phyloP scores from a whole-genome alignment of 2,329 filamentous ascomycete species.

The Pestalotiopsis sp. region DNA sequence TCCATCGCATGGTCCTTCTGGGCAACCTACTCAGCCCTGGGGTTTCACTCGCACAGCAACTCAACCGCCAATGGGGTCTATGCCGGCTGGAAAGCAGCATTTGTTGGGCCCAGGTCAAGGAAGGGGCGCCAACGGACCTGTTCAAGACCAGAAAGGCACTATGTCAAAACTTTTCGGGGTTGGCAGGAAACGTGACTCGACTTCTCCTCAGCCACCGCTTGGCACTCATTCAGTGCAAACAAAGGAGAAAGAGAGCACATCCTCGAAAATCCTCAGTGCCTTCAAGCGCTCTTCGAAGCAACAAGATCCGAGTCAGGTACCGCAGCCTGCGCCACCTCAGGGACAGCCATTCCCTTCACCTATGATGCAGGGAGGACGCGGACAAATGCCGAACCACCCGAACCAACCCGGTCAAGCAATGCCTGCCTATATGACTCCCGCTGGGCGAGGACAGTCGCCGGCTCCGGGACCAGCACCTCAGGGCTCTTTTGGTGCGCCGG shows the following conservation, averaged over 20 bases:
- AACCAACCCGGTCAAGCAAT: constrained; percentile 10
- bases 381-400: not conserved
- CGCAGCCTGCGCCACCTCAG: constrained; percentile 8
- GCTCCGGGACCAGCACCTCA: constrained; percentile 8
- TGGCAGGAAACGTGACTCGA: constrained; percentile 9
- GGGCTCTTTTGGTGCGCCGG: constrained; percentile 17
- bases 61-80: not conserved
- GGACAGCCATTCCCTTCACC: constrained; percentile 18
- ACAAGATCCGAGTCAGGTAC: constrained; percentile 16
- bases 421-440: constrained; percentile 1
- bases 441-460: not conserved
- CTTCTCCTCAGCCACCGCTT: constrained; percentile 5
- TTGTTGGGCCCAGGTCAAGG: constrained; percentile 6
- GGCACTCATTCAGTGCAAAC: constrained; percentile 18
- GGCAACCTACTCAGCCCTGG: constrained; percentile 3
- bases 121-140: not conserved
- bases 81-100: constrained; percentile 10
- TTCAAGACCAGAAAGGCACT: constrained; percentile 14
- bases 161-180: constrained; percentile 28
- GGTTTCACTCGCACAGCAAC: constrained; percentile 11
- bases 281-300: constrained; percentile 30
- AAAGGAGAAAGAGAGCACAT: constrained; percentile 29
- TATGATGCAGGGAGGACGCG: constrained; percentile 10
- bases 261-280: constrained; percentile 30
- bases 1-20: constrained; percentile 3